Conservation (phyloP, 768 basidiomycete genomes). For the Hericium rajendrae region DNA sequence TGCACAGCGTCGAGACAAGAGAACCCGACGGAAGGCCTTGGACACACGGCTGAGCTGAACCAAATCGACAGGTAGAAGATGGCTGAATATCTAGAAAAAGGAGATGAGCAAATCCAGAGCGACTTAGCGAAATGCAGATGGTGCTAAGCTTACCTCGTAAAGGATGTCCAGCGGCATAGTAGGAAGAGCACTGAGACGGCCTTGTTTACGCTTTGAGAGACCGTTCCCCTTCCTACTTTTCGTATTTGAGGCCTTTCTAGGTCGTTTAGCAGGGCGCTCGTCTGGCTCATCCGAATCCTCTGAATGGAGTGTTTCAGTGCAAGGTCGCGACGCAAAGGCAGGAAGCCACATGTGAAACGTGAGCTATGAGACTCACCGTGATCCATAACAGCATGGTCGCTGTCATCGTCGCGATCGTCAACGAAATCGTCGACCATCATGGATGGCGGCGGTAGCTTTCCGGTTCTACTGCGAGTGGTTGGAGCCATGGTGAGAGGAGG, state of each 20-base stretch:
- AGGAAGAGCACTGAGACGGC: slow-evolving; percentile 8
- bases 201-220: neutral
- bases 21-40: slow-evolving; percentile 19
- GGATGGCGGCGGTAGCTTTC: neutral
- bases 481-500: neutral
- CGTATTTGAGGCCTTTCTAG: neutral
- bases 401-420: neutral
- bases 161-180: slow-evolving; percentile 21
- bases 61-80: slow-evolving; percentile 24
- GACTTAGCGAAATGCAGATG: neutral
- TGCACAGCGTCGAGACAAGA: slow-evolving; percentile 15
- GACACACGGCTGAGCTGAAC: slow-evolving; percentile 21
- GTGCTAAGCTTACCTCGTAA: slow-evolving; percentile 15
- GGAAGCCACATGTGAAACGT: neutral
- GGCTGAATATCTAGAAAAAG: slow-evolving; percentile 18
- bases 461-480: neutral
- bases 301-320: neutral
- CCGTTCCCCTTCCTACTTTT: neutral
- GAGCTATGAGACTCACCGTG: neutral
- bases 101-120: neutral
- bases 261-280: neutral
- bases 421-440: neutral
- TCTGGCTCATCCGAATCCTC: neutral
- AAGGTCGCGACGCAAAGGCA: neutral
- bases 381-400: neutral